These are phyloP conservation scores for Pseudocercospora fijiensis DNA, from an alignment of 2,329 filamentous ascomycete species.

Conservation along the genomic window DNA sequence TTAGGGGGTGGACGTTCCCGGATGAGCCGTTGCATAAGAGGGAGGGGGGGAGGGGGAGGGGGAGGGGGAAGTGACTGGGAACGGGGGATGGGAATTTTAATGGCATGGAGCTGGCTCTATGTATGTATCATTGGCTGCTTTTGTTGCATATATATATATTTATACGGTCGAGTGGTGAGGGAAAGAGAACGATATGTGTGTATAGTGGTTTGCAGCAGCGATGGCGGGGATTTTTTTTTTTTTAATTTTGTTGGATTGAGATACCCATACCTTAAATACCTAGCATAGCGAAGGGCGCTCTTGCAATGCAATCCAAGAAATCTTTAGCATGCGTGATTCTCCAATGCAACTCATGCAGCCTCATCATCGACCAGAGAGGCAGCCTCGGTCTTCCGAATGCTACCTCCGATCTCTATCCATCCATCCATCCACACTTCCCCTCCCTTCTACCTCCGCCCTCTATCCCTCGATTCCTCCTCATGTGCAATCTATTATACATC, in stretches of 20 bases:
- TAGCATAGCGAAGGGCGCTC: neutral
- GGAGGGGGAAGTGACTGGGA: constrained; percentile 11
- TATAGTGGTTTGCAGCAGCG: neutral
- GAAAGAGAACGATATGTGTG: neutral
- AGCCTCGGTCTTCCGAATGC: too few relatives aligned
- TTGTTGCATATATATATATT: neutral
- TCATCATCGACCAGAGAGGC: too few relatives aligned
- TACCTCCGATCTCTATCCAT: too few relatives aligned
- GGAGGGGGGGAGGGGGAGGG: constrained; percentile 61
- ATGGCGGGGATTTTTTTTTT: neutral
- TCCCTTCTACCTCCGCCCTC: neutral
- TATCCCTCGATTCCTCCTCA: too few relatives aligned
- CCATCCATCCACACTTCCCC: neutral
- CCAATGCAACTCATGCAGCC: too few relatives aligned
- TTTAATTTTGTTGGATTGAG: neutral
- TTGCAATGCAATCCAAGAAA: neutral
- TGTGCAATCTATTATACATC: neutral
- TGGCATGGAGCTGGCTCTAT: constrained; percentile 23
- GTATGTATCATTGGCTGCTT: constrained; percentile 10
- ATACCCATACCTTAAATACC: neutral
- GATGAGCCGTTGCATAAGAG: constrained; percentile 71
- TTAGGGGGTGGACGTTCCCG: constrained; percentile 72
- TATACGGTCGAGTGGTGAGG: neutral
- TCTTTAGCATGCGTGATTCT: too few relatives aligned
- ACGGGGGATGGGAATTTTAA: too few relatives aligned